Percentiles rank a stretch among this genome's conserved stretches.
Conservation (phyloP, 2,329 filamentous ascomycete genomes). For the Dothiorella sarmentorum region DNA sequence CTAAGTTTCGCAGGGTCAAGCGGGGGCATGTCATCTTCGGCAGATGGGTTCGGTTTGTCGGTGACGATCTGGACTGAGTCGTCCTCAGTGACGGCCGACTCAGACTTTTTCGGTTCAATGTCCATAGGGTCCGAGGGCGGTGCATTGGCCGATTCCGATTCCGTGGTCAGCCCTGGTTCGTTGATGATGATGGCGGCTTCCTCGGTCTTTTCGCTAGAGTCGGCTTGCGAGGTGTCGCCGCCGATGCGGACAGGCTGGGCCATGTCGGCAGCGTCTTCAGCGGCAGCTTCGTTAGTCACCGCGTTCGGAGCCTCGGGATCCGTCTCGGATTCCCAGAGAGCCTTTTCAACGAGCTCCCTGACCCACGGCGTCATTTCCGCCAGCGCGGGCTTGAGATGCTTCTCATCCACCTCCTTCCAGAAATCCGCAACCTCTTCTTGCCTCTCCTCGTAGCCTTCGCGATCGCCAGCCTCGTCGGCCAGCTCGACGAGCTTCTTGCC, state of each 20-base stretch:
- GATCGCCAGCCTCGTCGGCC: slow-evolving; percentile 68
- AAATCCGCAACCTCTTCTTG: slow-evolving; percentile 77
- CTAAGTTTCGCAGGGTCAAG: slow-evolving; percentile 19
- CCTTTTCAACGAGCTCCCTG: slow-evolving; percentile 59
- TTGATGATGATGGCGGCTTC: slow-evolving; percentile 31
- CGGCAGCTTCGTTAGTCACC: slow-evolving; percentile 33
- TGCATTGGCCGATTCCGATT: neutral
- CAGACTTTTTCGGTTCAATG: slow-evolving; percentile 22
- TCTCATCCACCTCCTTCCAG: slow-evolving; percentile 80
- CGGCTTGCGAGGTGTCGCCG: neutral
- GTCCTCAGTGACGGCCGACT: neutral
- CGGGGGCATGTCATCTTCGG: slow-evolving; percentile 10
- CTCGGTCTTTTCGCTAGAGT: slow-evolving; percentile 26
- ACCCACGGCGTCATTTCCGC: slow-evolving; percentile 60
- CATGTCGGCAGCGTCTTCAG: slow-evolving; percentile 31
- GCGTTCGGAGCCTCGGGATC: slow-evolving; percentile 29
- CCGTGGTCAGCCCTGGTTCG: slow-evolving; percentile 18
- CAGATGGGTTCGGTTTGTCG: slow-evolving; percentile 11
- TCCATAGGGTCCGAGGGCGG: slow-evolving; percentile 9
- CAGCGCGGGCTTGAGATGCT: slow-evolving; percentile 68
- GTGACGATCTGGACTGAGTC: neutral
- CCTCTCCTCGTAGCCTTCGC: slow-evolving; percentile 64
- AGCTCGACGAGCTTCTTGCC: slow-evolving; percentile 78
- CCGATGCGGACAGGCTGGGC: slow-evolving; percentile 6
- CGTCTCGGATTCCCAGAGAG: slow-evolving; percentile 48